These are phyloP conservation scores for Echium plantagineum DNA, from an alignment of 257 asterid genomes.

Conservation along the genomic window DNA sequence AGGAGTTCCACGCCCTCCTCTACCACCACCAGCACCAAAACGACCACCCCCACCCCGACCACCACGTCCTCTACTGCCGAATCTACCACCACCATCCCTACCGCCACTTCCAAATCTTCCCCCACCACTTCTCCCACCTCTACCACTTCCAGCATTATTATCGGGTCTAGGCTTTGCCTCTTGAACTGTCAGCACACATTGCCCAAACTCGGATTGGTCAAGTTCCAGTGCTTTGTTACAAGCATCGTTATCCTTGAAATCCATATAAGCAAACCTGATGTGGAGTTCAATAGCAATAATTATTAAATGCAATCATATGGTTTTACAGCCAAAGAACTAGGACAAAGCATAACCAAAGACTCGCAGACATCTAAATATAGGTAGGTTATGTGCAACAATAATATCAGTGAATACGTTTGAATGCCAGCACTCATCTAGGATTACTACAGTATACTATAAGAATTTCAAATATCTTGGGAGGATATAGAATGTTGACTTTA, in stretches of 20 bases:
- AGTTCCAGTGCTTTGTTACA: slow-evolving; percentile 46
- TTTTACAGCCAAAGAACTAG: background rate
- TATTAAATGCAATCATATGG: background rate
- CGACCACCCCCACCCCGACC: slow-evolving; percentile 25
- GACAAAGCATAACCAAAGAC: background rate
- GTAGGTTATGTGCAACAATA: too few relatives aligned
- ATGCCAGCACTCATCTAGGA: too few relatives aligned
- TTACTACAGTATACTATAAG: too few relatives aligned
- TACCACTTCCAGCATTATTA: slow-evolving; percentile 20
- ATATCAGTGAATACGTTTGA: too few relatives aligned
- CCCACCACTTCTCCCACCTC: slow-evolving; percentile 20
- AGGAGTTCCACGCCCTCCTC: slow-evolving; percentile 39
- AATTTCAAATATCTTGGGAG: too few relatives aligned
- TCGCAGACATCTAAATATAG: too few relatives aligned
- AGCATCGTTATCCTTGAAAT: slow-evolving; percentile 33
- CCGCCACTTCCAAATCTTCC: slow-evolving; percentile 17
- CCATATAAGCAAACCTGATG: slow-evolving; percentile 60
- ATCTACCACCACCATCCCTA: slow-evolving; percentile 10
- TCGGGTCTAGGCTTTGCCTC: slow-evolving; percentile 54
- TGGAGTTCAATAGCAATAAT: background rate
- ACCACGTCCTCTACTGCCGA: slow-evolving; percentile 17
- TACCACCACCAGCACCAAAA: slow-evolving; percentile 18
- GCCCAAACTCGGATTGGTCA: slow-evolving; percentile 40
- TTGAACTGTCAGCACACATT: slow-evolving; percentile 30
- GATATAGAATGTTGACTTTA: too few relatives aligned